Percentiles rank a stretch among this genome's conserved stretches.
phyloP scores from a whole-genome alignment of 164 flowering plant genomes.

The Saururus chinensis region DNA sequence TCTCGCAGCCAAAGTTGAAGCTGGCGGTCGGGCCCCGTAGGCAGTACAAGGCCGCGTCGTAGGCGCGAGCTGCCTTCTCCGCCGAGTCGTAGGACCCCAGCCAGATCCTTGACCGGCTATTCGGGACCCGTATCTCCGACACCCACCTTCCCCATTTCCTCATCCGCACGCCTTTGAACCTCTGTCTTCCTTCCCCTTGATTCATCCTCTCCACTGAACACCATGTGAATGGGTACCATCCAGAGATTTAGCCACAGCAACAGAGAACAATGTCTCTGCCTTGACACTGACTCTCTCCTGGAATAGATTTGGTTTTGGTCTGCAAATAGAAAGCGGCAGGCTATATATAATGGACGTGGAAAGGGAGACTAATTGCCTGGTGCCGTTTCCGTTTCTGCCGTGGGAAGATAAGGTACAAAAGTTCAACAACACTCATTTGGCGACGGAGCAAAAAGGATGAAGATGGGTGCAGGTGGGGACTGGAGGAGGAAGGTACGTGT shows the following conservation, averaged over 20 bases:
- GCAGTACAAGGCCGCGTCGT: conserved; percentile 36
- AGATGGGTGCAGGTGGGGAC: too few species aligned
- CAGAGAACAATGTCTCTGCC: too few species aligned
- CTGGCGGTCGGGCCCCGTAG: conserved; percentile 19
- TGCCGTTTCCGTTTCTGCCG: background rate
- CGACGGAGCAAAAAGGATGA: too few species aligned
- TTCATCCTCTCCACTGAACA: background rate
- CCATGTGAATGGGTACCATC: background rate
- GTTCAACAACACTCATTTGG: too few species aligned
- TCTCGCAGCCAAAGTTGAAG: conserved; percentile 23
- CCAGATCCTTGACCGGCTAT: conserved; percentile 33
- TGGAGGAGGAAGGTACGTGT: conserved; percentile 6
- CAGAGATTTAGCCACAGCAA: too few species aligned
- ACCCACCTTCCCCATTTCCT: conserved; percentile 44
- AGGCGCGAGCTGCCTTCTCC: conserved; percentile 40
- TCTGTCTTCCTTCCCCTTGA: conserved; percentile 1
- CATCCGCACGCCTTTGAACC: conserved; percentile 27
- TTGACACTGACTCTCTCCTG: too few species aligned
- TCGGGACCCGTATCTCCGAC: conserved; percentile 32
- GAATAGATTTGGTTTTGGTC: too few species aligned
- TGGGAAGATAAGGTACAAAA: too few species aligned
- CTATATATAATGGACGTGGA: background rate
- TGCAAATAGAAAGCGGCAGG: too few species aligned
- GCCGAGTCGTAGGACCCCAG: conserved; percentile 34
- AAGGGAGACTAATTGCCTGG: conserved; percentile 6